Evolutionary conservation across 2,329 filamentous ascomycete species (phyloP).

Genomic region (Alternaria longipes): DNA sequence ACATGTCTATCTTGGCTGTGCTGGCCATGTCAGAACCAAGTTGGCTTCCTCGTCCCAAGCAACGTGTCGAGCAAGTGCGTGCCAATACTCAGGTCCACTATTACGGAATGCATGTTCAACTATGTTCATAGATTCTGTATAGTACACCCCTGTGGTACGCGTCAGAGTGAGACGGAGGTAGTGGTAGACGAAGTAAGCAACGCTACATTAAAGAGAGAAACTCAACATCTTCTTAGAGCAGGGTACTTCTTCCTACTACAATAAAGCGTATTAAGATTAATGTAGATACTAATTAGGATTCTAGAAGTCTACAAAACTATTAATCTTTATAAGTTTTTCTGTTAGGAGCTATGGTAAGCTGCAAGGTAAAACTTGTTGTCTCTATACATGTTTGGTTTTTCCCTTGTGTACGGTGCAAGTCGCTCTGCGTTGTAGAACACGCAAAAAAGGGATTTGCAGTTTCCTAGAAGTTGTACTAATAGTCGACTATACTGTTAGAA

Average conservation of each 20-base stretch:
- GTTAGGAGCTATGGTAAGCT: too few species aligned
- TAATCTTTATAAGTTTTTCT: too few species aligned
- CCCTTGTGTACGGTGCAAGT: background rate
- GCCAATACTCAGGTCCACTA: background rate
- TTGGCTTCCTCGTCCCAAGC: background rate
- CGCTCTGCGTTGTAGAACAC: background rate
- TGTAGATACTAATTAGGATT: too few species aligned
- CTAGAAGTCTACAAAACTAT: too few species aligned
- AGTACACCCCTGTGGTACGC: background rate
- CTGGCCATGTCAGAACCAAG: background rate
- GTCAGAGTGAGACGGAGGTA: background rate
- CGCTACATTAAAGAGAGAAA: too few species aligned
- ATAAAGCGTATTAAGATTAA: too few species aligned
- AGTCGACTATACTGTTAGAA: background rate
- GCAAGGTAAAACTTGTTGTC: too few species aligned
- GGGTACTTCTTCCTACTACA: too few species aligned
- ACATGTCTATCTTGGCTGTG: background rate
- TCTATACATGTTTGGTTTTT: too few species aligned
- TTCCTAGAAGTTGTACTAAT: background rate
- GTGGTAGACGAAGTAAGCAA: background rate
- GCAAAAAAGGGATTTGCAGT: background rate
- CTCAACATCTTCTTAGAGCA: too few species aligned
- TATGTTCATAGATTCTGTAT: background rate
- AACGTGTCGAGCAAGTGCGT: constrained; percentile 4
- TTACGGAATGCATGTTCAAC: background rate